Evolutionary conservation across 1,284 basidiomycete genomes (phyloP), one percentile per base, ranked within the genome.

Genomic region (Boletus sp.): DNA sequence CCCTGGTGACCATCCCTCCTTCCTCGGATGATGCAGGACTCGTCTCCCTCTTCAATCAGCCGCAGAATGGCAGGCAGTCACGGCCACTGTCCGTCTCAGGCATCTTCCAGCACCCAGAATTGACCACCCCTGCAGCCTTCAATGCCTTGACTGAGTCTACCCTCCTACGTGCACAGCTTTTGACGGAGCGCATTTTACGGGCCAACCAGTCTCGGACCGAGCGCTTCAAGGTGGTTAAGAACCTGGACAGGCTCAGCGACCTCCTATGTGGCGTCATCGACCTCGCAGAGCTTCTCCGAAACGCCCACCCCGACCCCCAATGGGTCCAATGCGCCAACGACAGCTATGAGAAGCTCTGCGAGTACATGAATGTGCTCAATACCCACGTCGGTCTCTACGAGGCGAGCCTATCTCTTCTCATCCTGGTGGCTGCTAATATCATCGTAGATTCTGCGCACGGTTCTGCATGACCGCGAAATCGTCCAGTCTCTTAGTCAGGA

Each of bases 331-430:
- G 85, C 46, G 91, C 92, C 27, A 91, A 97, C 61, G 74, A 78
- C 50, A 88, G 91, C 35, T 97, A 98, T 68, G 93, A 94, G 69
- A 82, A 82, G 50, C 74, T 98, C 49, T 97, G 93, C 73, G 88
- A 93, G 68, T 95, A 90, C 69, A 98, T 99, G 94, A 98, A 98
- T 70, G 84, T 91, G 33, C 77, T 99, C 51, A 99, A 99, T 69
- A 98, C 94, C 14, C 80, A 97, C 72, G 85, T 88, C n/a, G 92
- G 88, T 16, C 72, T 99, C 35, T 97, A 96, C 61, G 78, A 91
- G 72, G 93, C 90, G 65, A 68, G 82, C 73, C 51, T 23, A 14
- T 25, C 25, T 26, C 29, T 33, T 46, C 32, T 32, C 29, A 44
- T 9, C 16, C 27, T 17, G 2, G 22, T 30, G 16, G 12, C 42